Percentiles rank a stretch among this genome's conserved stretches.
Evolutionary conservation across 2,329 filamentous ascomycete species (phyloP).

Genomic region (Cadophora sp.): DNA sequence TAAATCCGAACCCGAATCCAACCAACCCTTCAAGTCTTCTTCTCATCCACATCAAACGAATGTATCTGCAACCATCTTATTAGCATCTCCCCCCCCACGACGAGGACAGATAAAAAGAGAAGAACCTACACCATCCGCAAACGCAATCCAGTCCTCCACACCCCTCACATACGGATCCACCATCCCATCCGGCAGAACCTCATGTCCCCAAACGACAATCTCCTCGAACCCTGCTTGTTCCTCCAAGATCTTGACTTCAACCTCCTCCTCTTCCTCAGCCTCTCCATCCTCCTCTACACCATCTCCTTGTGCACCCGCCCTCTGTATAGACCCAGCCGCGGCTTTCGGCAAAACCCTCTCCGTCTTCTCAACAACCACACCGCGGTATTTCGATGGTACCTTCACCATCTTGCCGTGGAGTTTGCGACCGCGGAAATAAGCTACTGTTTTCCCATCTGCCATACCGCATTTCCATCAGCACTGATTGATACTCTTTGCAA

Average conservation of each 20-base stretch:
- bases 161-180: conserved; percentile 76
- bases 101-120: not conserved
- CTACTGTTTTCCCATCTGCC: conserved; percentile 58
- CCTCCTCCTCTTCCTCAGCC: conserved; percentile 54
- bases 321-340: conserved; percentile 13
- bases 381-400: conserved; percentile 75
- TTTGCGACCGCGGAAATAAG: conserved; percentile 82
- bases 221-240: conserved; percentile 74
- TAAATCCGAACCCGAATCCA: not conserved
- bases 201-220: conserved; percentile 86
- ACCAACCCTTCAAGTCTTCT: not conserved
- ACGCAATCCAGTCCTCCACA: conserved; percentile 80
- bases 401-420: conserved; percentile 71
- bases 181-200: conserved; percentile 64
- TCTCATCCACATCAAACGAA: conserved; percentile 25
- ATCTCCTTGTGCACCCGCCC: not conserved
- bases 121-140: conserved; percentile 68
- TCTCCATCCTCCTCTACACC: conserved; percentile 45
- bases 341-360: conserved; percentile 45
- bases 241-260: conserved; percentile 64
- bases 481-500: not conserved
- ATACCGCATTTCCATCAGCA: conserved; percentile 10
- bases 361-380: conserved; percentile 63
- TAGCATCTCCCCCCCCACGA: conserved; percentile 2
- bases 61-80: conserved; percentile 32